These are phyloP conservation scores for Groenewaldozyma tartarivorans DNA, from an alignment of 805 yeast species.

Conservation along the genomic window DNA sequence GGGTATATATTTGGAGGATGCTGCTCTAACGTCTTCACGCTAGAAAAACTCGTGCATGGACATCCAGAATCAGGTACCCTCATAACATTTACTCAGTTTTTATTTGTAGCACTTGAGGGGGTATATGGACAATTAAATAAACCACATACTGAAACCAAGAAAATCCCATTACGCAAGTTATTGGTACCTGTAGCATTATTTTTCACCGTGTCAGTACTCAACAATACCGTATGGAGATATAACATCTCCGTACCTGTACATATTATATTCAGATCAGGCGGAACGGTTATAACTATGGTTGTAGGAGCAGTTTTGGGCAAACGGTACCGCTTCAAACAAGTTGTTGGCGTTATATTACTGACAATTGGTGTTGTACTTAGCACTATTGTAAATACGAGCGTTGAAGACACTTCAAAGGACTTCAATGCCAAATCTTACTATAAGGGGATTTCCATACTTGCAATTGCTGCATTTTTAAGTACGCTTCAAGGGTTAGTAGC, in stretches of 20 bases:
- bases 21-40: slow-evolving; percentile 56
- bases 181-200: slow-evolving; percentile 40
- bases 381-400: slow-evolving; percentile 13
- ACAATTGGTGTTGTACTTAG: slow-evolving; percentile 47
- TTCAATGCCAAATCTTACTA: slow-evolving; percentile 13
- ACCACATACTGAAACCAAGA: too few relatives aligned
- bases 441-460: slow-evolving; percentile 34
- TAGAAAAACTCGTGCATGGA: slow-evolving; percentile 42
- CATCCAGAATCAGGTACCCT: slow-evolving; percentile 36
- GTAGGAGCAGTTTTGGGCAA: slow-evolving; percentile 44
- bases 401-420: background rate
- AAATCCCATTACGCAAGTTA: slow-evolving; percentile 29
- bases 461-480: slow-evolving; percentile 40
- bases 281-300: slow-evolving; percentile 51
- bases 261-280: slow-evolving; percentile 55
- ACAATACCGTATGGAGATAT: slow-evolving; percentile 49
- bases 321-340: slow-evolving; percentile 37
- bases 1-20: slow-evolving; percentile 59
- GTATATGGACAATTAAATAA: slow-evolving; percentile 12
- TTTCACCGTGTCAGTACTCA: slow-evolving; percentile 42
- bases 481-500: slow-evolving; percentile 51
- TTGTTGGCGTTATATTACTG: slow-evolving; percentile 41
- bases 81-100: slow-evolving; percentile 49
- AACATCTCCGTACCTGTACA: slow-evolving; percentile 58
- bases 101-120: slow-evolving; percentile 40